Percentiles rank a stretch among this genome's conserved stretches.
These are phyloP conservation scores for Domatiomyces globalis DNA, from an alignment of 2,329 filamentous ascomycete genomes.

Conservation along the genomic window DNA sequence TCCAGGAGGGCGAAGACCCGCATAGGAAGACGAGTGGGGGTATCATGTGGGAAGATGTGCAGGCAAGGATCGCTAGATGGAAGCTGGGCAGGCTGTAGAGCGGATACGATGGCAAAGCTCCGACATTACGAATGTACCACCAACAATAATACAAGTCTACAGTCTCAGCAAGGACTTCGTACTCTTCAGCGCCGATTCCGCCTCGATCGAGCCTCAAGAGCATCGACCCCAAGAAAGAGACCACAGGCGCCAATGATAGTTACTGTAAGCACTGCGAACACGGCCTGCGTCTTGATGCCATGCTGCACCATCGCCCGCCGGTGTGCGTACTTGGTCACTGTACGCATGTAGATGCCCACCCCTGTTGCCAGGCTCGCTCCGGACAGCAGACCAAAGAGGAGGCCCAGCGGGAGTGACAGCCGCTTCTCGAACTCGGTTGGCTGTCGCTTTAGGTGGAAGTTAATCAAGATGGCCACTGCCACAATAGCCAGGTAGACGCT, in stretches of 20 bases:
- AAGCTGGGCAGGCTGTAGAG: constrained; percentile 54
- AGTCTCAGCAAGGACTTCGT: not conserved
- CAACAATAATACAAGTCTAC: not conserved
- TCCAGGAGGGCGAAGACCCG: constrained; percentile 76
- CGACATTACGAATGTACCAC: no score
- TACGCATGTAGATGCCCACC: constrained; percentile 73
- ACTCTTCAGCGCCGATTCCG: not conserved
- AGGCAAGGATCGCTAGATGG: constrained; percentile 73
- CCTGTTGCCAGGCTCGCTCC: constrained; percentile 64
- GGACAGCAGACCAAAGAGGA: constrained; percentile 75
- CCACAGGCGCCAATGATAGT: constrained; percentile 33
- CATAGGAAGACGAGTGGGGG: constrained; percentile 48
- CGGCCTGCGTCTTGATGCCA: constrained; percentile 81
- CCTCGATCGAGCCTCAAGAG: constrained; percentile 7
- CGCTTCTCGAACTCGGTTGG: constrained; percentile 57
- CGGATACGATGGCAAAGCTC: no score
- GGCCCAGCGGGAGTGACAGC: constrained; percentile 69
- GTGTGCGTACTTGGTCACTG: constrained; percentile 65
- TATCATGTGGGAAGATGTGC: constrained; percentile 77
- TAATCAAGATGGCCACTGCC: constrained; percentile 76
- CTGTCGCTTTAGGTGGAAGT: constrained; percentile 71
- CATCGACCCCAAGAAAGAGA: constrained; percentile 29
- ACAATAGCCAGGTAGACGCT: constrained; percentile 85
- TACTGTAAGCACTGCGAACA: constrained; percentile 36
- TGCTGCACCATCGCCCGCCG: constrained; percentile 75